Base-by-base conservation (phyloP, 2,329 filamentous ascomycete genomes). In the Alternaria conjuncta region DNA sequence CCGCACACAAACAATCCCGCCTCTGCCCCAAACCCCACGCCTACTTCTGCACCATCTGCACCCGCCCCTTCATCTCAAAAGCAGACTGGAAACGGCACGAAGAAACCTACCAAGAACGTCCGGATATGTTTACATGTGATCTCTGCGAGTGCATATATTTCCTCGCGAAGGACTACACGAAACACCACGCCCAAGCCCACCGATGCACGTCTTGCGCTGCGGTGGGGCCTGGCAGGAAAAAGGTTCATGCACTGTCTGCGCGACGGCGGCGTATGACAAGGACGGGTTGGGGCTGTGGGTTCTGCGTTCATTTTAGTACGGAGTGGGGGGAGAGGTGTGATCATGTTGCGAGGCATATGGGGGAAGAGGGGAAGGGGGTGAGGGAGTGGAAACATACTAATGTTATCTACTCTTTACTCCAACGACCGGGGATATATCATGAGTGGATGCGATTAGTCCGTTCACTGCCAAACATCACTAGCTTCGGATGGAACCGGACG, bases 41-140 rank as follows among this genome's bases (percentile, higher is more conserved):
- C 28, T 78, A 76, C 57, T 77, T 75, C 62, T 84, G 82, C 67
- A 83, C 81, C 1, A 78, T 78, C 6, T 84, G 83, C 75, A 85
- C 87, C 68, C 88, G 88, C 53, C 87, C 86, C 56, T 90, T 90
- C 71, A 86, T 87, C 77, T 84, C 87, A 68, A 90, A 90, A 72
- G 89, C 88, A 68, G 87, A 90, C 76, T 91, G 88, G 89, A 89
- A 89, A 75, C 83, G 87, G 7, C 89, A 91, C 75, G 88, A 90
- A 72, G 88, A 89, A 70, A 87, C 89, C 68, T 90, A 89, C 69
- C 88, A 90, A 78, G 88, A 90, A 79, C 86, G 88, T 23, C 87
- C 84, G 78, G 87, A 87, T 65, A 88, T 88, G 73, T 90, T 89
- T 67, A 86, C 86, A 6, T 90, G 88, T 69, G 86, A 87, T 7